phyloP scores from a whole-genome alignment of 73 alveolate species.

The Chromera velia region DNA sequence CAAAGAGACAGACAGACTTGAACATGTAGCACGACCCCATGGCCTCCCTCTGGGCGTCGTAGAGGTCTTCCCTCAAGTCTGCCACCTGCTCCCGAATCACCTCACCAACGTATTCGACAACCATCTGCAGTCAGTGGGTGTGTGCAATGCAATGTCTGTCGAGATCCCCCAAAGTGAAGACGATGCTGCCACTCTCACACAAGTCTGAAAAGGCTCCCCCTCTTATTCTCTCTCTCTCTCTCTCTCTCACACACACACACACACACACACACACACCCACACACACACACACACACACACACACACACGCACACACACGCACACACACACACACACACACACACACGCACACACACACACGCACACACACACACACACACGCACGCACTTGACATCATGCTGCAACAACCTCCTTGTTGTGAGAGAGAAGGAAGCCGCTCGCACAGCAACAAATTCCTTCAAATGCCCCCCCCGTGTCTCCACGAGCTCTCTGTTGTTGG shows the following conservation, averaged over 20 bases:
- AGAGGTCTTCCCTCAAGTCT: constrained; percentile 69
- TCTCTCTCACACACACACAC: constrained; percentile 4
- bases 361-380: constrained; percentile 11
- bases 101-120: constrained; percentile 84
- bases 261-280: too few relatives aligned
- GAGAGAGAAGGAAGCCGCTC: too few relatives aligned
- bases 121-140: too few relatives aligned
- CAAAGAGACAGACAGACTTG: too few relatives aligned
- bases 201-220: neutral
- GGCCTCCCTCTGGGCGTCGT: constrained; percentile 57
- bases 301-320: constrained; percentile 9
- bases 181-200: constrained; percentile 2
- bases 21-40: constrained; percentile 84
- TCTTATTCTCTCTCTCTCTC: neutral
- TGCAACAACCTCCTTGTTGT: too few relatives aligned
- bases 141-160: too few relatives aligned
- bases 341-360: constrained; percentile 9
- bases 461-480: too few relatives aligned
- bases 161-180: too few relatives aligned
- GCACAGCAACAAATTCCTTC: too few relatives aligned
- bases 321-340: constrained; percentile 10
- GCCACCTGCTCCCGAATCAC: constrained; percentile 73
- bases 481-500: too few relatives aligned
- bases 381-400: too few relatives aligned
- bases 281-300: constrained; percentile 10